Conservation (phyloP, 1,284 basidiomycete genomes). For the Austroboletus niveus region DNA sequence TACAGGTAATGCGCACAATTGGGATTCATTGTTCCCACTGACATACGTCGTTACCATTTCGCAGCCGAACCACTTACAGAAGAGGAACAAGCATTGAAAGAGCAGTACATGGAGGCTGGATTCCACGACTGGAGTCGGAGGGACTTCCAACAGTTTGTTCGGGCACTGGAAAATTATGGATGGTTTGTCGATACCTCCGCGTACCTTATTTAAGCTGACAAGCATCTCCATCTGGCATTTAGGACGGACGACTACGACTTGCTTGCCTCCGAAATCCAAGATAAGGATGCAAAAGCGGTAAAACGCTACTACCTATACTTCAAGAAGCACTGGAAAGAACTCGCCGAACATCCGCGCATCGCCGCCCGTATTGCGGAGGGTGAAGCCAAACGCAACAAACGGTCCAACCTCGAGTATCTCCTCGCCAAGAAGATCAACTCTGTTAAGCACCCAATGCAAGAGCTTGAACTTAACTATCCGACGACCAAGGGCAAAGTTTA, state of each 20-base stretch:
- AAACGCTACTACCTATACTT: slow-evolving; percentile 84
- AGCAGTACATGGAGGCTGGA: slow-evolving; percentile 73
- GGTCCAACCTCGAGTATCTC: slow-evolving; percentile 78
- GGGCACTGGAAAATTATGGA: slow-evolving; percentile 84
- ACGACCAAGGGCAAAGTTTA: slow-evolving; percentile 97
- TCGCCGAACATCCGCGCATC: slow-evolving; percentile 76
- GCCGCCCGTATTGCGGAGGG: slow-evolving; percentile 80
- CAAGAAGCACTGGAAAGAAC: slow-evolving; percentile 86
- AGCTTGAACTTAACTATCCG: slow-evolving; percentile 90
- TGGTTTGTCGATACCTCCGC: slow-evolving; percentile 50
- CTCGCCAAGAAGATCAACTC: slow-evolving; percentile 79
- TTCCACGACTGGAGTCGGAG: slow-evolving; percentile 91
- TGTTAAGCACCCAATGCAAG: slow-evolving; percentile 89
- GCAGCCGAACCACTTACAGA: slow-evolving; percentile 85
- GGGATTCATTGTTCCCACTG: background rate
- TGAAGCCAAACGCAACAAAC: slow-evolving; percentile 84
- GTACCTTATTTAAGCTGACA: background rate
- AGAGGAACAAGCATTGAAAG: slow-evolving; percentile 80
- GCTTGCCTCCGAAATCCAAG: slow-evolving; percentile 84
- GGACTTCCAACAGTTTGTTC: slow-evolving; percentile 92
- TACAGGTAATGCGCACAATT: slow-evolving; percentile 47
- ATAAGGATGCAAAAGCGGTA: slow-evolving; percentile 84
- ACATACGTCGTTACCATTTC: background rate
- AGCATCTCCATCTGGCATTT: slow-evolving; percentile 29
- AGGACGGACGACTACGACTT: slow-evolving; percentile 75